phyloP scores from a whole-genome alignment of 805 yeast genomes.

The Clavispora santaluciae region DNA sequence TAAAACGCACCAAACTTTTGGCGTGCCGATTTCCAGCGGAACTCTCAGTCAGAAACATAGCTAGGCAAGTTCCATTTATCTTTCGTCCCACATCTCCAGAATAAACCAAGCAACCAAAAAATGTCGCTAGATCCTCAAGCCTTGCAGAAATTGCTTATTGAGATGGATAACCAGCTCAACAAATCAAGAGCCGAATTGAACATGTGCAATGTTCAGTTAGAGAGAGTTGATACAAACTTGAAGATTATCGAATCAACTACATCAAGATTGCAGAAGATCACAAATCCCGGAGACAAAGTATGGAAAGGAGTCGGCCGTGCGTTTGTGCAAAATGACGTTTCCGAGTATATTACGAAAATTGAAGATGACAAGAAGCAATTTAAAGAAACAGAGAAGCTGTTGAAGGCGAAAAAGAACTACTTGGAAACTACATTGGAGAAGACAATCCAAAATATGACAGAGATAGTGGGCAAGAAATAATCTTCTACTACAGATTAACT shows the following conservation, averaged over 20 bases:
- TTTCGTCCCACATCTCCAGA: not conserved
- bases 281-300: conserved; percentile 43
- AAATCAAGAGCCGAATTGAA: conserved; percentile 56
- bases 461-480: conserved; percentile 27
- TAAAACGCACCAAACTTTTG: not conserved
- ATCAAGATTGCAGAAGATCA: conserved; percentile 43
- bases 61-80: not conserved
- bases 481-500: not conserved
- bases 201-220: conserved; percentile 49
- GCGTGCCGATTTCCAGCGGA: not conserved
- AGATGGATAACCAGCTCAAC: conserved; percentile 62
- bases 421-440: conserved; percentile 73
- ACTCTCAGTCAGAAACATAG: not conserved
- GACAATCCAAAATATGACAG: conserved; percentile 59
- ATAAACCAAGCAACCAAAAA: not conserved
- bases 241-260: conserved; percentile 54
- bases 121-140: conserved; percentile 46
- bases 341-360: conserved; percentile 46
- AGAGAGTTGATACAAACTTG: conserved; percentile 44
- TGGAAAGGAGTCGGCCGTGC: conserved; percentile 88
- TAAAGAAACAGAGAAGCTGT: conserved; percentile 53
- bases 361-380: conserved; percentile 48
- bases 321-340: conserved; percentile 45
- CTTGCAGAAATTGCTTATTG: conserved; percentile 51
- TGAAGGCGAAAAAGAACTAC: conserved; percentile 66